phyloP scores from a whole-genome alignment of 768 basidiomycete genomes.

The Baorangia bicolor region DNA sequence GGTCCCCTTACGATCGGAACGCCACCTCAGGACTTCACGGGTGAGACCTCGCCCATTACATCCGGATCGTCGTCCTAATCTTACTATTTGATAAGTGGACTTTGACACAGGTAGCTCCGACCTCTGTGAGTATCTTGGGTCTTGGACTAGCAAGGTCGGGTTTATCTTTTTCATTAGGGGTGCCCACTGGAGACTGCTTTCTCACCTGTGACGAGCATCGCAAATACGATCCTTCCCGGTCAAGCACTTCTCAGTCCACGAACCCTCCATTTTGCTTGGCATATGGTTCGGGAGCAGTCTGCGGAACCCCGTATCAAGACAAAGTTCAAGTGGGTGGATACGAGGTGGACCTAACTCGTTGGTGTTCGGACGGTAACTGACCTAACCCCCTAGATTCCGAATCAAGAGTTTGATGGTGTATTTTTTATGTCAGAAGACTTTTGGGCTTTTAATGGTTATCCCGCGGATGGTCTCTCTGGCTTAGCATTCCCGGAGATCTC shows the following conservation, averaged over 20 bases:
- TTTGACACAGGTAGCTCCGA: constrained; percentile 54
- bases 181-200: constrained; percentile 26
- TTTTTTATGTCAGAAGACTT: background rate
- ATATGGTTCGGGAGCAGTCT: constrained; percentile 40
- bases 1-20: constrained; percentile 46
- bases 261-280: constrained; percentile 23
- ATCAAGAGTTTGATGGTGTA: constrained; percentile 34
- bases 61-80: background rate
- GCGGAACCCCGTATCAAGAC: constrained; percentile 37
- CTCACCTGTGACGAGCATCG: constrained; percentile 27
- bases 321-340: constrained; percentile 36
- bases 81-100: constrained; percentile 33
- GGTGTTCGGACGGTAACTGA: background rate
- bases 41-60: constrained; percentile 17
- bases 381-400: constrained; percentile 20
- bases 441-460: background rate
- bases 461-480: constrained; percentile 40
- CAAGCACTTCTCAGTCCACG: constrained; percentile 23
- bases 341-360: constrained; percentile 18
- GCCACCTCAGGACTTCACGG: constrained; percentile 39
- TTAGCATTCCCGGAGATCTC: constrained; percentile 41
- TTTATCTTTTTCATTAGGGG: constrained; percentile 27
- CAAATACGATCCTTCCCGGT: constrained; percentile 24
- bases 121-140: constrained; percentile 22
- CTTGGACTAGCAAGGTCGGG: background rate